Percentiles rank a stretch among this genome's conserved stretches.
These are phyloP conservation scores for Trichosanthes truncata DNA, from an alignment of 306 rosid genomes.

Conservation along the genomic window DNA sequence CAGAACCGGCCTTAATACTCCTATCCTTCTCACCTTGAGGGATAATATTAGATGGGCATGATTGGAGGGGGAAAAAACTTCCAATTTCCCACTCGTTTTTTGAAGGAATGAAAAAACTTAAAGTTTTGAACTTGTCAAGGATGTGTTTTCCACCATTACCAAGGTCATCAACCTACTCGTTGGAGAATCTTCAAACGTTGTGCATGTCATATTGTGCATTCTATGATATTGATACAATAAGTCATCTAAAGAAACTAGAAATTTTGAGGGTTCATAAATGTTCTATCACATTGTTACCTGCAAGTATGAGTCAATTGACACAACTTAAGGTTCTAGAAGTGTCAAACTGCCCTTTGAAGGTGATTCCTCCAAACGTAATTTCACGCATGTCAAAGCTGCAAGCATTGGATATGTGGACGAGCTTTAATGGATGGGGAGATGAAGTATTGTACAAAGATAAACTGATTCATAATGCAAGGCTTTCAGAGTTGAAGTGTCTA, in stretches of 20 bases:
- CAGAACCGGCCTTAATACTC: no score
- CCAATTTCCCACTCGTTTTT: background rate
- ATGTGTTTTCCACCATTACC: background rate
- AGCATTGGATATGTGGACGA: background rate
- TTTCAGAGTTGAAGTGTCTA: background rate
- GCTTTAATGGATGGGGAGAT: background rate
- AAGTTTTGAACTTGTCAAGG: background rate
- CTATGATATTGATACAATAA: background rate
- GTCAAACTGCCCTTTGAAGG: background rate
- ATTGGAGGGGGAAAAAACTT: background rate
- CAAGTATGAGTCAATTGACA: background rate
- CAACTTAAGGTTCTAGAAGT: background rate
- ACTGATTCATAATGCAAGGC: background rate
- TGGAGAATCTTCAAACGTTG: constrained; percentile 5
- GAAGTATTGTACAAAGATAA: background rate
- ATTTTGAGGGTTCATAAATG: background rate
- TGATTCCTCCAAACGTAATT: constrained; percentile 8
- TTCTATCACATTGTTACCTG: background rate
- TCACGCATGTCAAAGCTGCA: background rate
- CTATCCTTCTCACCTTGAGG: no score
- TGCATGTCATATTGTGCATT: background rate
- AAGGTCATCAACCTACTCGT: background rate
- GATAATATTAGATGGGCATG: background rate
- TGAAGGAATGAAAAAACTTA: background rate
- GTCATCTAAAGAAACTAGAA: background rate